These are phyloP conservation scores for Lepidium sativum DNA, from an alignment of 345 rosid species.

Conservation along the genomic window DNA sequence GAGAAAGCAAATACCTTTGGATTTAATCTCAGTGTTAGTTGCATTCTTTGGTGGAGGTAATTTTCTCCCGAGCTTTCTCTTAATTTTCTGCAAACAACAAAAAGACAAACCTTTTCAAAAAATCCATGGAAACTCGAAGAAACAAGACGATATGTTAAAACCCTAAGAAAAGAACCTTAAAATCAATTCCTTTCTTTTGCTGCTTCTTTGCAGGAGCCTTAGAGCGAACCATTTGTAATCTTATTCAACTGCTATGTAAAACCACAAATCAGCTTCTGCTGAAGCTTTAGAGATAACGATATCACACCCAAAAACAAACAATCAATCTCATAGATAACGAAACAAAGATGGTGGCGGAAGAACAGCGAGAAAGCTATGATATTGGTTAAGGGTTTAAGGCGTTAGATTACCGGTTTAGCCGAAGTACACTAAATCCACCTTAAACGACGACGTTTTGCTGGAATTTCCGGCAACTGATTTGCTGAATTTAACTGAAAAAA, in stretches of 20 bases:
- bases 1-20: constrained; percentile 50
- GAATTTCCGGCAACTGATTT: not conserved
- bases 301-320: not conserved
- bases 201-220: constrained; percentile 73
- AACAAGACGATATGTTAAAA: not conserved
- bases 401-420: not conserved
- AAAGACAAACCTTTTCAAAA: not conserved
- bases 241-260: not conserved
- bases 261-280: not conserved
- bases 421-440: not conserved
- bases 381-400: not conserved
- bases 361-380: not conserved
- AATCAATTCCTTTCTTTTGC: constrained; percentile 74
- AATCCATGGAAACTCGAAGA: not conserved
- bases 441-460: not conserved
- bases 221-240: constrained; percentile 40
- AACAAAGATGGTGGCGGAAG: constrained; percentile 14
- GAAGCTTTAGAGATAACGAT: not conserved
- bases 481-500: not conserved
- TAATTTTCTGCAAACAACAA: constrained; percentile 55
- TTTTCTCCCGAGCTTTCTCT: constrained; percentile 79
- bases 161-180: constrained; percentile 36
- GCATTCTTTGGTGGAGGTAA: constrained; percentile 86
- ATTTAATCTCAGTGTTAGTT: constrained; percentile 78
- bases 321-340: not conserved